These are phyloP conservation scores for Kodamaea jinghongensis DNA, from an alignment of 805 yeast species.

Conservation along the genomic window DNA sequence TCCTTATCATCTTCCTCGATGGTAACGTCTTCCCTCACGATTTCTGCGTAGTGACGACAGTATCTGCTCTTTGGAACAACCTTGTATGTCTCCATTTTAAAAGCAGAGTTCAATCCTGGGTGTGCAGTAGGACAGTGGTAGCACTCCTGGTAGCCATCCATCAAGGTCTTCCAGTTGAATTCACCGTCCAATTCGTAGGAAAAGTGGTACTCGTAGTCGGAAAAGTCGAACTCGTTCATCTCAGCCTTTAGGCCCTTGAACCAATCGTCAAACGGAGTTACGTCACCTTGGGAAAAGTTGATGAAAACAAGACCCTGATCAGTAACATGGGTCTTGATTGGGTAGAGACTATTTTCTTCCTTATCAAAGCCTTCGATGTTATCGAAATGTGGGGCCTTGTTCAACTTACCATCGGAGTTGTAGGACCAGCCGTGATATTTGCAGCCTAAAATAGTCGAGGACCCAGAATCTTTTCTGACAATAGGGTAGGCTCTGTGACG, in stretches of 20 bases:
- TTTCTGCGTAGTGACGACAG: constrained; percentile 60
- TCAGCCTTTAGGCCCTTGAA: constrained; percentile 50
- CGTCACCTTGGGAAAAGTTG: constrained; percentile 47
- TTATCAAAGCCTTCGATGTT: constrained; percentile 57
- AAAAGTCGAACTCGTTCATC: constrained; percentile 56
- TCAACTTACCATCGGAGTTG: constrained; percentile 56
- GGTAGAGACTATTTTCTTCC: constrained; percentile 53
- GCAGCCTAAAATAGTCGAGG: constrained; percentile 57
- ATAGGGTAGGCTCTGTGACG: constrained; percentile 67
- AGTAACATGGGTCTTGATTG: constrained; percentile 53
- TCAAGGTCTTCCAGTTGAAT: constrained; percentile 64
- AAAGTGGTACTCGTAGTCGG: constrained; percentile 63
- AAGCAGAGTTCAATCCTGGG: constrained; percentile 56
- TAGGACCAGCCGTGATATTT: constrained; percentile 67
- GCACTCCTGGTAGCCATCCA: constrained; percentile 69
- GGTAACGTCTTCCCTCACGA: constrained; percentile 39
- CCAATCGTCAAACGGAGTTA: constrained; percentile 51
- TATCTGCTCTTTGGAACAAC: constrained; percentile 58
- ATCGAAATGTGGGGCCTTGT: constrained; percentile 63
- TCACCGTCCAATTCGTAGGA: constrained; percentile 61
- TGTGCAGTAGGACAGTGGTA: constrained; percentile 70
- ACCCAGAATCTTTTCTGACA: constrained; percentile 55
- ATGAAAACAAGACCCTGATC: constrained; percentile 56
- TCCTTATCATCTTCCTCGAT: constrained; percentile 31
- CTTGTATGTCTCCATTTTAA: constrained; percentile 62